Evolutionary conservation across 1,284 basidiomycete species (phyloP).

Genomic region (Ustilago vetiveriae): DNA sequence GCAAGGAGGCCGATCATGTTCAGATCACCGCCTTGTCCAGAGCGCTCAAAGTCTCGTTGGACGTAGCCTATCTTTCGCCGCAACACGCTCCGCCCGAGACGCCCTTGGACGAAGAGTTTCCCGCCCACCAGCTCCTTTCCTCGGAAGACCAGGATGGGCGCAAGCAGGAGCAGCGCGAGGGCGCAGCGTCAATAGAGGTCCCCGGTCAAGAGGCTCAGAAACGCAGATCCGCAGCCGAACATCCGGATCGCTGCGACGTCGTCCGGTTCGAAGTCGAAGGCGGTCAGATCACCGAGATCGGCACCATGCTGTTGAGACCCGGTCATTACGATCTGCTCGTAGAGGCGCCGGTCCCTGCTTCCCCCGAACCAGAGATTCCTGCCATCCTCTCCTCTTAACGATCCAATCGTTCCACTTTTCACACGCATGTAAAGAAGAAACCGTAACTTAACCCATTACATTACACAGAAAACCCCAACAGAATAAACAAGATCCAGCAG

Average conservation of each 20-base stretch:
- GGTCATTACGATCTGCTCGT: constrained; percentile 59
- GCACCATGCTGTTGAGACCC: constrained; percentile 49
- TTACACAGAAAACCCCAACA: too few relatives aligned
- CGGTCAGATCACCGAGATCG: constrained; percentile 54
- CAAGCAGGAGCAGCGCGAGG: too few relatives aligned
- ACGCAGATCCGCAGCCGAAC: constrained; percentile 15
- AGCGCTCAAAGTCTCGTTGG: constrained; percentile 51
- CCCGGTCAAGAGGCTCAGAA: constrained; percentile 31
- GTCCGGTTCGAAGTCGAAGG: constrained; percentile 57
- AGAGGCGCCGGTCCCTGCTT: constrained; percentile 44
- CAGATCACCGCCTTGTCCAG: constrained; percentile 60
- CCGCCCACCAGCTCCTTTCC: constrained; percentile 17
- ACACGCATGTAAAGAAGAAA: neutral
- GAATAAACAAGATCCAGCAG: too few relatives aligned
- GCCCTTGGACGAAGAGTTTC: constrained; percentile 35
- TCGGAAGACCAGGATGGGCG: too few relatives aligned
- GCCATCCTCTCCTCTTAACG: constrained; percentile 20
- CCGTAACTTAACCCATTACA: neutral
- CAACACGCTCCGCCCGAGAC: constrained; percentile 47
- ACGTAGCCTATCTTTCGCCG: constrained; percentile 58
- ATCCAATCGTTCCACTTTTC: too few relatives aligned
- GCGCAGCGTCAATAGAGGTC: constrained; percentile 37
- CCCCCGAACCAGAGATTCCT: constrained; percentile 50
- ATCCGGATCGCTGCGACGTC: constrained; percentile 51
- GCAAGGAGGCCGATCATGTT: constrained; percentile 63